These are phyloP conservation scores for Lepraria neglecta DNA, from an alignment of 495 filamentous ascomycete species.

Conservation along the genomic window DNA sequence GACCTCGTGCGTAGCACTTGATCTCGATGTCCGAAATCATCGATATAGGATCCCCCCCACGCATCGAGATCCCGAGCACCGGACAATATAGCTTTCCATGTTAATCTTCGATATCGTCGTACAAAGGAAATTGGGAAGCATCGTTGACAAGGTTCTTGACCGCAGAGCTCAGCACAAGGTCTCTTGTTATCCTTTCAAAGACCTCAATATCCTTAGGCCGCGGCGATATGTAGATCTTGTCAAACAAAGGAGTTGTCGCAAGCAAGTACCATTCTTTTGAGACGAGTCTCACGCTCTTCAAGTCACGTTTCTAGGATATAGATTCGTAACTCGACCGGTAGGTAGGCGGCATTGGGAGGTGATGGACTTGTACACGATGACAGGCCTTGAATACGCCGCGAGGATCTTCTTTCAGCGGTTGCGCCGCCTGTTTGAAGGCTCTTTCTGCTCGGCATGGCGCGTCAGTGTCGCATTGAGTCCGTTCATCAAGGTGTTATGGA, in stretches of 20 bases:
- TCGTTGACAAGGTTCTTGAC: constrained; percentile 14
- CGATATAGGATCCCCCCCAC: background rate
- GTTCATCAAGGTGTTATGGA: too few relatives aligned
- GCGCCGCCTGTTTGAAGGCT: background rate
- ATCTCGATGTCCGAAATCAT: background rate
- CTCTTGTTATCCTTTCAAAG: background rate
- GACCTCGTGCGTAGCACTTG: background rate
- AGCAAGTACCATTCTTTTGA: constrained; percentile 9
- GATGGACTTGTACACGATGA: background rate
- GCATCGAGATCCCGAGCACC: background rate
- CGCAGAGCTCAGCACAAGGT: background rate
- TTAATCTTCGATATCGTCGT: background rate
- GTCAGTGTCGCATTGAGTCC: background rate
- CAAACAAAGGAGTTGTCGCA: constrained; percentile 3
- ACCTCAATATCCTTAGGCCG: constrained; percentile 4
- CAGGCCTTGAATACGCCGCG: background rate
- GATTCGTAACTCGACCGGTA: background rate
- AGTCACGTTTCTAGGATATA: constrained; percentile 8
- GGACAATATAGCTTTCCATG: background rate
- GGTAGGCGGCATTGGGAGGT: background rate
- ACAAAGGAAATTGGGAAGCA: background rate
- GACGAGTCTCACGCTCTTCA: constrained; percentile 10
- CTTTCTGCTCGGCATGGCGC: background rate
- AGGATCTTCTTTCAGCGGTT: background rate
- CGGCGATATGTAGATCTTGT: constrained; percentile 11